Evolutionary conservation across 2,329 filamentous ascomycete species (phyloP).

Genomic region (Metarhizium album): DNA sequence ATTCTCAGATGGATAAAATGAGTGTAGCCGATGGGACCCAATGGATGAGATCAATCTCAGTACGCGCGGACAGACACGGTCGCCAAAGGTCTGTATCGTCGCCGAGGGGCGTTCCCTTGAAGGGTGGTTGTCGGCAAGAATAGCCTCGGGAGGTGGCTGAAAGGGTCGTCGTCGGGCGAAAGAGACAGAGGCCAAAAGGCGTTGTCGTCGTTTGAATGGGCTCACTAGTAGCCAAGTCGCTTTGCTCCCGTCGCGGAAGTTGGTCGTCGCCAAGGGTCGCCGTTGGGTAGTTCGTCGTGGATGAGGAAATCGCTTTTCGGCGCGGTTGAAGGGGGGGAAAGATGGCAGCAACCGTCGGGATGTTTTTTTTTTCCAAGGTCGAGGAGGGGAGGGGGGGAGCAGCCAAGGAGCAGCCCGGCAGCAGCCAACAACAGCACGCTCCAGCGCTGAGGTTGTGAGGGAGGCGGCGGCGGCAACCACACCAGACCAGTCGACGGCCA

Average conservation of each 20-base stretch:
- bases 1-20: neutral
- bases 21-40: neutral
- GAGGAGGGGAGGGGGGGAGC: neutral
- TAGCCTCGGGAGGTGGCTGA: constrained; percentile 9
- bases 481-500: too few relatives aligned
- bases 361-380: constrained; percentile 4
- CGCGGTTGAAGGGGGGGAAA: constrained; percentile 4
- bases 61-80: constrained; percentile 3
- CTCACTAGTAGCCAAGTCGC: neutral
- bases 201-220: constrained; percentile 7
- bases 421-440: neutral
- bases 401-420: neutral
- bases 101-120: constrained; percentile 20
- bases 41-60: neutral
- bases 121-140: constrained; percentile 17
- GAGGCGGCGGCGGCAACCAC: too few relatives aligned
- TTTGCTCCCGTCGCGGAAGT: constrained; percentile 1
- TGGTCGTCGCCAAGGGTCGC: neutral
- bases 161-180: constrained; percentile 2
- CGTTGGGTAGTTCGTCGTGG: constrained; percentile 6
- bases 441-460: too few relatives aligned
- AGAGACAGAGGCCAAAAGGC: neutral
- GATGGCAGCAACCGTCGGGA: neutral
- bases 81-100: constrained; percentile 16
- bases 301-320: constrained; percentile 3